Conservation (phyloP, 2,329 filamentous ascomycete genomes). For the Hawksworthiomyces lignivorus region DNA sequence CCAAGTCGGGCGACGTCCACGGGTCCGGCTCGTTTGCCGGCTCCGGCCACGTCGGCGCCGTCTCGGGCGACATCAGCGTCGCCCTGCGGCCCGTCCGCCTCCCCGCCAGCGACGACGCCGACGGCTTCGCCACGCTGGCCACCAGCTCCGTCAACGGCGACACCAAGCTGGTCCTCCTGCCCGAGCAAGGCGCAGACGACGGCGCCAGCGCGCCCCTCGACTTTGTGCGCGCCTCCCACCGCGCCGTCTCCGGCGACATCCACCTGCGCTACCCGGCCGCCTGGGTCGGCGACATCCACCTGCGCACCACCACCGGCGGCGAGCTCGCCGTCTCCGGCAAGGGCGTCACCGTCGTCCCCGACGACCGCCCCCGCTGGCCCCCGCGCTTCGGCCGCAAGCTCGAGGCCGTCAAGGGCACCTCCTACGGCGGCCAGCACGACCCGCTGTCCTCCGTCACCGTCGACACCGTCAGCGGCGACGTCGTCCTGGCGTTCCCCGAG, state of each 20-base stretch:
- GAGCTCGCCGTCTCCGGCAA: slow-evolving; percentile 31
- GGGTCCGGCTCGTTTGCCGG: slow-evolving; percentile 33
- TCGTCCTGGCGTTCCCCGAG: slow-evolving; percentile 9
- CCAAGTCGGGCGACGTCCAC: slow-evolving; percentile 36
- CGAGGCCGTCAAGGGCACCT: slow-evolving; percentile 9
- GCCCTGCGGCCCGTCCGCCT: slow-evolving; percentile 33
- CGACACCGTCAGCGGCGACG: slow-evolving; percentile 3
- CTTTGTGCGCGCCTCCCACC: slow-evolving; percentile 34
- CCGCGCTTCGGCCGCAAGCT: background rate
- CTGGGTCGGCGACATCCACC: slow-evolving; percentile 41
- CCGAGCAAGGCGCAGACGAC: slow-evolving; percentile 12
- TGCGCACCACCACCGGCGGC: slow-evolving; percentile 32
- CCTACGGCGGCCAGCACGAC: background rate
- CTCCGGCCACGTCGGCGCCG: slow-evolving; percentile 26
- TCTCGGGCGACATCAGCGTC: slow-evolving; percentile 33
- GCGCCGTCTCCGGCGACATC: slow-evolving; percentile 36
- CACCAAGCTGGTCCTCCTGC: slow-evolving; percentile 26
- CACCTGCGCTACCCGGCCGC: slow-evolving; percentile 36
- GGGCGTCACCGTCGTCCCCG: slow-evolving; percentile 31
- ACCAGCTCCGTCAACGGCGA: slow-evolving; percentile 39
- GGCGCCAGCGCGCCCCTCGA: slow-evolving; percentile 31
- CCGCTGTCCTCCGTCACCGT: slow-evolving; percentile 2
- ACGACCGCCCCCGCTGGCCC: slow-evolving; percentile 14
- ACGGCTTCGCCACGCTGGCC: slow-evolving; percentile 19
- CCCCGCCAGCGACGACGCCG: slow-evolving; percentile 15